Evolutionary conservation across 176 grass and related monocot genomes (phyloP), one percentile per base, ranked within the genome.

Genomic region (Avena sativa): DNA sequence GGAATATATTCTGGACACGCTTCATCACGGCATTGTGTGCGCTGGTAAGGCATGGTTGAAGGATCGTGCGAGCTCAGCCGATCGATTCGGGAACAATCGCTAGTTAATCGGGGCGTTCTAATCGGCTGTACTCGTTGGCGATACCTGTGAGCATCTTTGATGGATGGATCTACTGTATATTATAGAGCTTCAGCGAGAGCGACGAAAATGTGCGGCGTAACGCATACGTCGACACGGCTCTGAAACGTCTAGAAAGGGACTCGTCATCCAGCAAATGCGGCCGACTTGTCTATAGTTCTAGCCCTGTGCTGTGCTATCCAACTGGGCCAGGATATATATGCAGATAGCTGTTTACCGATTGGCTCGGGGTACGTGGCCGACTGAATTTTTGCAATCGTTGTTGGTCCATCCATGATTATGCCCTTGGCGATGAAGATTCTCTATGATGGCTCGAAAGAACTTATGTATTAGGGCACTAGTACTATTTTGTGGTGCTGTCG

Each of bases 401-500:
- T 58, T 14, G 12, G 84, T 89, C 56, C 38, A 44, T 61, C 51
- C 74, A 32, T 84, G 49, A 43, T 89, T 26, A 81, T 66, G 68
- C 38, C 4, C 17, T 38, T 69, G 8, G 17, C 8, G 68, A 19
- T 12, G 9, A 71, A 44, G 17, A 44, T 71, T 71, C 8, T 71
- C 1, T 55, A 4, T 55, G 52, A 55, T 6, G 52, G 15, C 3
- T 51, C 0, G 12, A 51, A 51, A 13, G 49, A 3, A 12, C 49
- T 51, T 6, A 44, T 12, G 17, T 23, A 49, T 21, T 26, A 17
- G 47, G 34, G 72, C 72, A 50, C 51, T 79, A 56, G 72, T 47
- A 50, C 51, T 79, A 56, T 40, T 52, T 75, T 57, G 63, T 12
- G 28, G 19, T 36, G 15, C 19, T 78, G 75, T 57, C 40, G 40